Percentiles rank a stretch among this genome's conserved stretches.
Conservation (phyloP, 108 stramenopile species). For the Cyclotella baltica region DNA sequence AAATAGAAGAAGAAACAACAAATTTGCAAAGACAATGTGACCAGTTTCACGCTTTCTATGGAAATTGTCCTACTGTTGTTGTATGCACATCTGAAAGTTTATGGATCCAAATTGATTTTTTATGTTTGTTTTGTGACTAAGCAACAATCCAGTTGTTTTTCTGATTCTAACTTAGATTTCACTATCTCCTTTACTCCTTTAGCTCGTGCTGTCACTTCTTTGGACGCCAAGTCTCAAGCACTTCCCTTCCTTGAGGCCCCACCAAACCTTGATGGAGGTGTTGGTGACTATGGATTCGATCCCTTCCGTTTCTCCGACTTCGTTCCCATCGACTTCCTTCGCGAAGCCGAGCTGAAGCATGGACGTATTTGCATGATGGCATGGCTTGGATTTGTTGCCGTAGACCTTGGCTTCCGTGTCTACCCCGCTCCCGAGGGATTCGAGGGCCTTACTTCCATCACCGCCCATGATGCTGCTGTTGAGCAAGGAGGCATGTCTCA, state of each 20-base stretch:
- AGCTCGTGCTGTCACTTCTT: slow-evolving; percentile 35
- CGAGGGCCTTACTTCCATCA: slow-evolving; percentile 77
- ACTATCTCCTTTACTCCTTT: background rate
- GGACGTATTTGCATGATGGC: slow-evolving; percentile 96
- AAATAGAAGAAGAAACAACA: too few species aligned
- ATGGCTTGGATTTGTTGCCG: slow-evolving; percentile 88
- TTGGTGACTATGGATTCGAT: slow-evolving; percentile 93
- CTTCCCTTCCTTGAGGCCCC: slow-evolving; percentile 95
- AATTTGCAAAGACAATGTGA: too few species aligned
- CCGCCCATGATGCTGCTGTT: slow-evolving; percentile 83
- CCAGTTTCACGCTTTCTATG: too few species aligned
- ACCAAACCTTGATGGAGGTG: slow-evolving; percentile 88
- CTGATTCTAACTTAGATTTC: background rate
- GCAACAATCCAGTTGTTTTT: too few species aligned
- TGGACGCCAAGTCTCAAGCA: slow-evolving; percentile 63
- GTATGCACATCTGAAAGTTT: too few species aligned
- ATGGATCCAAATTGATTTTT: too few species aligned
- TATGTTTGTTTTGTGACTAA: too few species aligned
- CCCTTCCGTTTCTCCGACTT: slow-evolving; percentile 92
- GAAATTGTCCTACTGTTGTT: too few species aligned
- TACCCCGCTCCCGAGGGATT: slow-evolving; percentile 81
- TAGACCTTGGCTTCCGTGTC: slow-evolving; percentile 82
- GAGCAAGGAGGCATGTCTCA: slow-evolving; percentile 90
- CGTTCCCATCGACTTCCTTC: slow-evolving; percentile 91
- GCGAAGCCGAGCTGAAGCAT: slow-evolving; percentile 96